Percentiles rank a stretch among this genome's conserved stretches.
Conservation (phyloP, 2,329 filamentous ascomycete species). For the Zasmidium cellare region DNA sequence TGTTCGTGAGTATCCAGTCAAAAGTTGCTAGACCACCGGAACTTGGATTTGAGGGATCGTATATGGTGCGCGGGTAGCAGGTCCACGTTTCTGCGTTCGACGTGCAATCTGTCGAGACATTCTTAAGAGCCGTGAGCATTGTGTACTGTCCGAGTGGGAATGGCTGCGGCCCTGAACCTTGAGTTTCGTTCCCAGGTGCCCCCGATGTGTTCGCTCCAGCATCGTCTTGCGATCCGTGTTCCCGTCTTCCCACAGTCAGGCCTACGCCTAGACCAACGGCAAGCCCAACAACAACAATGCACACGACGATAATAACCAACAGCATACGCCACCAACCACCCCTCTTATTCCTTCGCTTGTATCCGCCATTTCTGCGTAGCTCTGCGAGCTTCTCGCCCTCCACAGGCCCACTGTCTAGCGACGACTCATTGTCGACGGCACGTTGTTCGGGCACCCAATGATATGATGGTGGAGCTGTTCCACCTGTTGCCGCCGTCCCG, state of each 20-base stretch:
- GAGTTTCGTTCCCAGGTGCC: neutral
- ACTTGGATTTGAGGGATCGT: conserved; percentile 36
- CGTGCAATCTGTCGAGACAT: conserved; percentile 57
- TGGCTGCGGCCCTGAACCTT: conserved; percentile 22
- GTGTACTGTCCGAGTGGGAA: conserved; percentile 66
- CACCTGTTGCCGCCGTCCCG: conserved; percentile 8
- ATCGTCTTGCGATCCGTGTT: conserved; percentile 10
- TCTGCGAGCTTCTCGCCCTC: conserved; percentile 32
- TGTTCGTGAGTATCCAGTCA: conserved; percentile 59
- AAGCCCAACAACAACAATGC: conserved; percentile 37
- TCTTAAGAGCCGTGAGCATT: conserved; percentile 59
- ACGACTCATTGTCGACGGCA: conserved; percentile 13
- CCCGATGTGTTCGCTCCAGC: neutral
- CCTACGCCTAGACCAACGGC: conserved; percentile 43
- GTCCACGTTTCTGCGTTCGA: conserved; percentile 60
- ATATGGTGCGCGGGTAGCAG: conserved; percentile 60
- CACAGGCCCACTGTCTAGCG: conserved; percentile 19
- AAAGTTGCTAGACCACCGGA: conserved; percentile 50
- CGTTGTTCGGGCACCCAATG: conserved; percentile 23
- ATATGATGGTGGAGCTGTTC: conserved; percentile 29
- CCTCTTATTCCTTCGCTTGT: conserved; percentile 18
- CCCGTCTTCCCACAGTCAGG: conserved; percentile 27
- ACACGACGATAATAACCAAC: conserved; percentile 38
- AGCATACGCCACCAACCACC: conserved; percentile 43
- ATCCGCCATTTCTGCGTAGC: conserved; percentile 21